A percentile compares a stretch with the other conserved stretches of the same genome.
Evolutionary conservation across 305 asterid genomes (phyloP).

Genomic region (Caryopteris hybrid): DNA sequence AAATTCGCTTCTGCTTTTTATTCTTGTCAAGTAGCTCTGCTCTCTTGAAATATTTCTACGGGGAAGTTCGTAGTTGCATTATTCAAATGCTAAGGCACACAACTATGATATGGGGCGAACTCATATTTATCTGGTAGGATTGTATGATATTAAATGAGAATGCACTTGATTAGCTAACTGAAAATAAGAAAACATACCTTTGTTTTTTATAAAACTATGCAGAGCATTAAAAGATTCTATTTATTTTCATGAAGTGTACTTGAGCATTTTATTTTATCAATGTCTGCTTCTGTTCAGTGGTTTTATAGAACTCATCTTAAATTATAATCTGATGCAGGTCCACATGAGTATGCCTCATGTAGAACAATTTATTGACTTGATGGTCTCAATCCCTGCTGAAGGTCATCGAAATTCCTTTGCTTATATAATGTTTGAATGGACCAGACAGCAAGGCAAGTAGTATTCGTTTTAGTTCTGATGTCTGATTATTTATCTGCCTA

Average conservation of each 20-base stretch:
- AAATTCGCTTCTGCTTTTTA: background rate
- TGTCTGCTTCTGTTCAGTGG: constrained; percentile 15
- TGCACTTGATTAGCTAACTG: background rate
- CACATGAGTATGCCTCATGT: constrained; percentile 86
- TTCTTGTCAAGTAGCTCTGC: background rate
- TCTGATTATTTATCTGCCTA: background rate
- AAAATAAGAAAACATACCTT: background rate
- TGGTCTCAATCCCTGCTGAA: constrained; percentile 77
- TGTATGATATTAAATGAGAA: background rate
- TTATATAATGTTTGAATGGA: constrained; percentile 90
- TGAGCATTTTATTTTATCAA: background rate
- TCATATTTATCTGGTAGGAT: background rate
- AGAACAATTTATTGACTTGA: constrained; percentile 76
- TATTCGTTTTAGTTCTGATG: constrained; percentile 1
- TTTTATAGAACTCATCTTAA: constrained; percentile 2
- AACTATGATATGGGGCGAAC: too few relatives aligned
- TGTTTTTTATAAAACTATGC: background rate
- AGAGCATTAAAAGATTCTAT: background rate
- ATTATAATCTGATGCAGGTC: constrained; percentile 56
- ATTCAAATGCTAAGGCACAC: background rate
- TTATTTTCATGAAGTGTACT: background rate
- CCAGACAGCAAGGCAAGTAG: constrained; percentile 90
- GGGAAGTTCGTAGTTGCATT: background rate
- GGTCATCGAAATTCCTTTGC: constrained; percentile 72
- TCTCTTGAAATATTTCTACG: background rate